Evolutionary conservation across 345 rosid species (phyloP).

Genomic region (Brassica cretica): DNA sequence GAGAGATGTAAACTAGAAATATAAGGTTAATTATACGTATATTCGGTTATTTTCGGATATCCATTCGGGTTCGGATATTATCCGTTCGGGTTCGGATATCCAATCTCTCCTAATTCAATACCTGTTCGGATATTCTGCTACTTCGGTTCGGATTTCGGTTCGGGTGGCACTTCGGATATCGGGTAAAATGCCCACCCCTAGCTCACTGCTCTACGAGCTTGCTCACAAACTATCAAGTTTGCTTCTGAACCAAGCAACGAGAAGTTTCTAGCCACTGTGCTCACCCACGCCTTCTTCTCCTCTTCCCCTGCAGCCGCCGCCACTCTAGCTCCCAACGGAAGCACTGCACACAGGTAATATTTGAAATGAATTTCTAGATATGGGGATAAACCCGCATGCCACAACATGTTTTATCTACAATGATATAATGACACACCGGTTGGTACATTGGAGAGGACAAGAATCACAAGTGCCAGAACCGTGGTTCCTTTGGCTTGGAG

Average conservation of each 20-base stretch:
- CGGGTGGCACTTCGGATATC: too few species aligned
- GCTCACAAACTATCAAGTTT: slow-evolving; percentile 76
- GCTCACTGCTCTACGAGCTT: slow-evolving; percentile 60
- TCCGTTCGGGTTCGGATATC: too few species aligned
- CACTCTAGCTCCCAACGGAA: slow-evolving; percentile 68
- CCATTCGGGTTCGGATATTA: too few species aligned
- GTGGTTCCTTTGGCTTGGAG: slow-evolving; percentile 50
- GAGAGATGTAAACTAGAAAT: too few species aligned
- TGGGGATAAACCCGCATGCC: background rate
- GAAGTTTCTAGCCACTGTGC: slow-evolving; percentile 82
- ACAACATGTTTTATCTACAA: background rate
- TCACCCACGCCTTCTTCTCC: slow-evolving; percentile 90
- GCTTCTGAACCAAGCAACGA: slow-evolving; percentile 76
- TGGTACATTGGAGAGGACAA: slow-evolving; percentile 77
- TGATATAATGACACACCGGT: slow-evolving; percentile 51
- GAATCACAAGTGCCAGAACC: slow-evolving; percentile 66
- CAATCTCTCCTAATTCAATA: too few species aligned
- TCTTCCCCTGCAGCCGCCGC: slow-evolving; percentile 59
- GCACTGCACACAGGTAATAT: slow-evolving; percentile 43
- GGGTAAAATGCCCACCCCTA: background rate
- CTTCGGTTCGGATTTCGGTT: too few species aligned
- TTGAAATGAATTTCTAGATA: background rate
- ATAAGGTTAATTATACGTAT: too few species aligned
- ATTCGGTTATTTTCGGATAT: too few species aligned
- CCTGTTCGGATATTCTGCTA: too few species aligned